Evolutionary conservation across 345 rosid species (phyloP).

Genomic region (Linum trigynum): DNA sequence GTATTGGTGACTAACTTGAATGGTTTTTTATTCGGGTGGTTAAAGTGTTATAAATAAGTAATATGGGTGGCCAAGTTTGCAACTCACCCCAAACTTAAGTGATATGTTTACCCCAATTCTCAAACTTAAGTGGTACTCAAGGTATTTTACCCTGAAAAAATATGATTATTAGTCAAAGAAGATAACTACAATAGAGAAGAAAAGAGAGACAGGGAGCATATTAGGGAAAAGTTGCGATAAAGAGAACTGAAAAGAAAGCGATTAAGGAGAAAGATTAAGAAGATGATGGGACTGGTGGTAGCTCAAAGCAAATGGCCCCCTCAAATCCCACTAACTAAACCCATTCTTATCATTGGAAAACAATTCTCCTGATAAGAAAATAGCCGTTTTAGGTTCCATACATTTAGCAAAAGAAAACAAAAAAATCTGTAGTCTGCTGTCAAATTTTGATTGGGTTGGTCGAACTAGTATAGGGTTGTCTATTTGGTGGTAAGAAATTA

Average conservation of each 20-base stretch:
- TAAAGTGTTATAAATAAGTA: too few species aligned
- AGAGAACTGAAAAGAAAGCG: conserved; percentile 4
- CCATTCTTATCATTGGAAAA: conserved; percentile 9
- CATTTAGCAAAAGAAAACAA: neutral
- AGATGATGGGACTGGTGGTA: neutral
- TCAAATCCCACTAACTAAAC: conserved; percentile 18
- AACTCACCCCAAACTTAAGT: too few species aligned
- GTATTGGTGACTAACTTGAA: too few species aligned
- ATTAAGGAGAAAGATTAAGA: conserved; percentile 12
- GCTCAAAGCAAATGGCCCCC: conserved; percentile 12
- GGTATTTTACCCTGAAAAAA: too few species aligned
- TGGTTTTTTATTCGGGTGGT: too few species aligned
- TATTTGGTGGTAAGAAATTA: too few species aligned
- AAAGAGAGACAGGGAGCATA: conserved; percentile 32
- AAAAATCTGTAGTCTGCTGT: neutral
- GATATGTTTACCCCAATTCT: too few species aligned
- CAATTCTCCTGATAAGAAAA: conserved; percentile 3
- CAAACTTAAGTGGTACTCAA: too few species aligned
- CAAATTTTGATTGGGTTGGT: conserved; percentile 10
- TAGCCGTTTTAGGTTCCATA: conserved; percentile 5
- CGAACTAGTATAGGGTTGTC: too few species aligned
- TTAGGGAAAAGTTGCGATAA: neutral
- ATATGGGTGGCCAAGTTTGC: too few species aligned
- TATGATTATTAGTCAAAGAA: conserved; percentile 14
- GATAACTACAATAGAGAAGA: neutral